Percentiles rank a stretch among this genome's conserved stretches.
phyloP scores from a whole-genome alignment of 371 early-diverging fungal species.

The Sporodiniella umbellata region DNA sequence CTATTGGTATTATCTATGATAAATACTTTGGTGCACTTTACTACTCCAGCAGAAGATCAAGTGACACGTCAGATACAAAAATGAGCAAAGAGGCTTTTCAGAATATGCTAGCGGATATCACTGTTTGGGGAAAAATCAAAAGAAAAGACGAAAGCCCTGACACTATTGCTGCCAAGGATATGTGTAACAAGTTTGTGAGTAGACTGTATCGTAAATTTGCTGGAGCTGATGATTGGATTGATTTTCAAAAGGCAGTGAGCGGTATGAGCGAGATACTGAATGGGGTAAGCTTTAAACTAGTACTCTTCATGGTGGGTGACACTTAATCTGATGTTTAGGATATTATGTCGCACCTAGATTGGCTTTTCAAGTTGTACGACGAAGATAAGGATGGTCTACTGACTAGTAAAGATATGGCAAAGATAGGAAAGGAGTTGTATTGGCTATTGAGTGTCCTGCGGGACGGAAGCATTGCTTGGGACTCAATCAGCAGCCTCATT shows the following conservation, averaged over 20 bases:
- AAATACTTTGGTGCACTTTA: conserved; percentile 82
- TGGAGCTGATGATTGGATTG: conserved; percentile 40
- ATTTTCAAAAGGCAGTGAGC: conserved; percentile 70
- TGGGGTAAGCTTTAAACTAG: conserved; percentile 25
- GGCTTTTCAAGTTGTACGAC: conserved; percentile 81
- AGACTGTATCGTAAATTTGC: conserved; percentile 49
- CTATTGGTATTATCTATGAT: conserved; percentile 88
- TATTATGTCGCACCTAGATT: conserved; percentile 68
- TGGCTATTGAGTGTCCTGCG: conserved; percentile 43
- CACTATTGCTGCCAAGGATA: not conserved
- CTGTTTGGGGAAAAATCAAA: conserved; percentile 34
- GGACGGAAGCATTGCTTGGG: conserved; percentile 24
- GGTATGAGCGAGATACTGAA: conserved; percentile 77
- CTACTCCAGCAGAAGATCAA: conserved; percentile 50
- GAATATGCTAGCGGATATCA: conserved; percentile 30
- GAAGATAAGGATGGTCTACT: conserved; percentile 60
- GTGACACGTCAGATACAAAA: conserved; percentile 16
- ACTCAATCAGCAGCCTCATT: conserved; percentile 21
- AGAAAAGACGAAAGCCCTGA: conserved; percentile 8
- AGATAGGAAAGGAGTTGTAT: conserved; percentile 79
- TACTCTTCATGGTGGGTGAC: too few relatives aligned
- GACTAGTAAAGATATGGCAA: conserved; percentile 70
- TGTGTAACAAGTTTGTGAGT: conserved; percentile 31
- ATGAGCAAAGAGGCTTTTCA: conserved; percentile 40
- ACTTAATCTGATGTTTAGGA: conserved; percentile 53